Base-by-base conservation (phyloP, 2,329 filamentous ascomycete species). In the Apiospora saccharicola region DNA sequence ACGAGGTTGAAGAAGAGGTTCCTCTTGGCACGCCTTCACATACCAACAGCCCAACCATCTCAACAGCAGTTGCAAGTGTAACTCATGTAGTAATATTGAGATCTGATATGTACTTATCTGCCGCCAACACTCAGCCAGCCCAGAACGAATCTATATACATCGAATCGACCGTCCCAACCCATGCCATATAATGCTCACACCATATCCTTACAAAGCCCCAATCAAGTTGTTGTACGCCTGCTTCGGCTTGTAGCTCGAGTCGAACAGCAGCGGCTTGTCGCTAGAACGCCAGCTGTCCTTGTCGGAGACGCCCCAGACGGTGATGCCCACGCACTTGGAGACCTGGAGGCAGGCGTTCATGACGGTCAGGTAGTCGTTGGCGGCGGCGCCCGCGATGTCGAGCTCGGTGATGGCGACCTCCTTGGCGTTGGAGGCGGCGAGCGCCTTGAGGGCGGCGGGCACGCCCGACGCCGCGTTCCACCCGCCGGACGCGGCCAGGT, bases 361-460 rank as follows among this genome's bases (percentile, higher is more conserved):
- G 61, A 79, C 77, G 37, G 81, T 82, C 46, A 83, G 74, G 72
- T 87, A 88, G 75, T 88, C 87, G 41, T 79, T 75, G 13, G 83
- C 73, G 8, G 81, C 76, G 7, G 85, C 86, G 22, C 83, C 82
- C 43, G 83, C 83, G 75, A 90, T 88, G 78, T 90, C 88, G 61
- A 90, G 82, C 79, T 90, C 88, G 7, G 88, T 90, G 71, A 90
- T 83, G 2, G 88, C 87, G 47, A 88, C 84, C 75, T 90, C 87
- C 16, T 73, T 70, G 14, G 80, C 75, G 19, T 82, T 83, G 4
- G 83, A 81, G 22, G 76, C 78, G 69, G 86, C 87, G 24, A 88
- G 80, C 14, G 80, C 80, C 71, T 82, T 78, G 34, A 89, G 78
- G 24, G 86, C 85, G n/a, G 75, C 82, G 19, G 81, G 78, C 13